Evolutionary conservation across 1,284 basidiomycete genomes (phyloP).

Genomic region (Papiliotrema laurentii): DNA sequence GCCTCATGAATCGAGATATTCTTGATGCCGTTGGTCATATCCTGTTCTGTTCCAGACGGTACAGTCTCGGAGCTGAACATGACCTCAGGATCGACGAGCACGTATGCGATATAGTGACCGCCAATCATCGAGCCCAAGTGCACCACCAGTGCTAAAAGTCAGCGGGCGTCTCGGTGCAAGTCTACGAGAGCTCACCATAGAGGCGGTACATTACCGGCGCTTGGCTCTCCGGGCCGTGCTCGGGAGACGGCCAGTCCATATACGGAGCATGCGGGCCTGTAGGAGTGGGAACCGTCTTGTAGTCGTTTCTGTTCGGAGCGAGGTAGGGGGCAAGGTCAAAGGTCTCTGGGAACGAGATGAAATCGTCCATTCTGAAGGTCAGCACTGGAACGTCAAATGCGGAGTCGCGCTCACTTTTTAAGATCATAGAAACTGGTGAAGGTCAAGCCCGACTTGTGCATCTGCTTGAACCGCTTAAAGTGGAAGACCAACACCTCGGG

Average conservation of each 20-base stretch:
- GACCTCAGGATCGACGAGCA: conserved; percentile 40
- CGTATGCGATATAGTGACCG: conserved; percentile 77
- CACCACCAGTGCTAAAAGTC: conserved; percentile 67
- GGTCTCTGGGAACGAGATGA: conserved; percentile 77
- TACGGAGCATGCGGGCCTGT: conserved; percentile 37
- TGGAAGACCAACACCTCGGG: conserved; percentile 88
- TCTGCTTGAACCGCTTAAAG: conserved; percentile 87
- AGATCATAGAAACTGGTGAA: conserved; percentile 40
- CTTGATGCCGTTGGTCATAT: conserved; percentile 2
- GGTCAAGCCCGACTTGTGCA: conserved; percentile 30
- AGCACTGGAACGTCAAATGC: not conserved
- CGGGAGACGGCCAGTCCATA: conserved; percentile 44
- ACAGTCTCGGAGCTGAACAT: conserved; percentile 21
- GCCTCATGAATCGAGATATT: not conserved
- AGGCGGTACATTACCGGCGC: conserved; percentile 44
- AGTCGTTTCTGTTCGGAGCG: conserved; percentile 58
- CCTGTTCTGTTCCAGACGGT: conserved; percentile 1
- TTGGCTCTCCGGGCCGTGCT: conserved; percentile 33
- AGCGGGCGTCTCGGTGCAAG: conserved; percentile 13
- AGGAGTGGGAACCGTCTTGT: conserved; percentile 35
- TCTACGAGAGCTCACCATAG: conserved; percentile 34
- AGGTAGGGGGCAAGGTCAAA: conserved; percentile 82
- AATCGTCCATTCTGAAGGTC: conserved; percentile 74
- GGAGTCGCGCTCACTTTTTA: conserved; percentile 38
- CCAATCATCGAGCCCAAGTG: conserved; percentile 83